Evolutionary conservation across 768 basidiomycete genomes (phyloP).

Genomic region (Mycena galopus): DNA sequence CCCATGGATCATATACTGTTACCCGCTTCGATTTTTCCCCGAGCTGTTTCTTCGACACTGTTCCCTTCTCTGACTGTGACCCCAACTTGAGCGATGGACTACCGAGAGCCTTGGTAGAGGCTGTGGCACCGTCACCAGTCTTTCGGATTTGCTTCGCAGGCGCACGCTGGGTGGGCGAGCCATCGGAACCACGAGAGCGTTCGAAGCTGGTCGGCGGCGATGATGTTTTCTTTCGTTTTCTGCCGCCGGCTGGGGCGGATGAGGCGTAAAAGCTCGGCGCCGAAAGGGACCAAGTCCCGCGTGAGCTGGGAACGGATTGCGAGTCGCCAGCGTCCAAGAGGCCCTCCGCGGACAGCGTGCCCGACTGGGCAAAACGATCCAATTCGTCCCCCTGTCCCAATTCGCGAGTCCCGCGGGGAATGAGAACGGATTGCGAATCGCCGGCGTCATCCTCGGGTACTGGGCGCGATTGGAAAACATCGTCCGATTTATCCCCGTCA

Average conservation of each 20-base stretch:
- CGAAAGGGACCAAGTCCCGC: neutral
- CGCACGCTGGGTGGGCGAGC: neutral
- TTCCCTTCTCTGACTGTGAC: neutral
- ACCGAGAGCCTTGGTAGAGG: neutral
- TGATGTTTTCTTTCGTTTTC: neutral
- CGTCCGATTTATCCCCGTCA: neutral
- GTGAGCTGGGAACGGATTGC: neutral
- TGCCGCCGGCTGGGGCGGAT: too few relatives aligned
- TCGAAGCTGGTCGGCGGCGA: neutral
- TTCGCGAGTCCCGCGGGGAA: neutral
- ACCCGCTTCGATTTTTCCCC: too few relatives aligned
- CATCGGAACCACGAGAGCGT: neutral
- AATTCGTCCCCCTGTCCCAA: neutral
- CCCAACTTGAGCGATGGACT: neutral
- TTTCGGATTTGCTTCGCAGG: neutral
- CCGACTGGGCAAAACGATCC: too few relatives aligned
- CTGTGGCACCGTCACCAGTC: neutral
- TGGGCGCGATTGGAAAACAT: neutral
- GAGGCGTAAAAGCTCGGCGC: too few relatives aligned
- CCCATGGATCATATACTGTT: too few relatives aligned
- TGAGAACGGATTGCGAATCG: neutral
- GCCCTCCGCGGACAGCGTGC: too few relatives aligned
- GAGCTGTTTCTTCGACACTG: neutral
- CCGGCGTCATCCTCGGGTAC: neutral
- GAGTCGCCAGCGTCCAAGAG: too few relatives aligned